A percentile compares a stretch with the other conserved stretches of the same genome.
These are phyloP conservation scores for Neolentinus lepideus DNA, from an alignment of 1,284 basidiomycete genomes.

Conservation along the genomic window DNA sequence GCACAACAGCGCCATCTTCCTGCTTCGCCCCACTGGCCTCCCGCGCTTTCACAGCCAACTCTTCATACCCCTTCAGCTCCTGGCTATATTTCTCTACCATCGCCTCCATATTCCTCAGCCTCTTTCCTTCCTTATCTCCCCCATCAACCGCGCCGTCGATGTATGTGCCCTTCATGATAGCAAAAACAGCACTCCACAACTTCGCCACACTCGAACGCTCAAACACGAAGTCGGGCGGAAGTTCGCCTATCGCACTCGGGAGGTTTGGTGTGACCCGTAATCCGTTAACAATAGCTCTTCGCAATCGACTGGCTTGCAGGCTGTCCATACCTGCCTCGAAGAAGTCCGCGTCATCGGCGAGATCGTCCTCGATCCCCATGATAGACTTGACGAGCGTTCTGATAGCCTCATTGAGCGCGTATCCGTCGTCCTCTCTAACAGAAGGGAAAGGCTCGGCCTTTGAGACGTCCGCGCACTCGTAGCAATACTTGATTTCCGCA, in stretches of 20 bases:
- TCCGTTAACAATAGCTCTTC: slow-evolving; percentile 19
- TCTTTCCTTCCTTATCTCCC: slow-evolving; percentile 8
- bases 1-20: slow-evolving; percentile 12
- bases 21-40: slow-evolving; percentile 5
- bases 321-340: slow-evolving; percentile 31
- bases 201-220: slow-evolving; percentile 22
- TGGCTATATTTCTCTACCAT: slow-evolving; percentile 21
- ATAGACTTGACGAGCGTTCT: slow-evolving; percentile 3
- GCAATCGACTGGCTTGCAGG: slow-evolving; percentile 25
- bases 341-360: slow-evolving; percentile 20
- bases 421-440: neutral
- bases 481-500: slow-evolving; percentile 20
- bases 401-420: slow-evolving; percentile 2
- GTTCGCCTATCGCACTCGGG: slow-evolving; percentile 12
- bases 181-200: slow-evolving; percentile 15
- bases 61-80: slow-evolving; percentile 12
- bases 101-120: slow-evolving; percentile 13
- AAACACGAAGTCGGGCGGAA: slow-evolving; percentile 23
- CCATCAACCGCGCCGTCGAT: neutral
- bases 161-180: slow-evolving; percentile 17
- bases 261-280: slow-evolving; percentile 19
- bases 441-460: slow-evolving; percentile 5
- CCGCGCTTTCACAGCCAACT: slow-evolving; percentile 13
- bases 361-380: slow-evolving; percentile 12
- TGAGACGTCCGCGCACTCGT: slow-evolving; percentile 2